Percentiles rank a stretch among this genome's conserved stretches.
Conservation (phyloP, 345 rosid species). For the Gossypium ekmanianum region DNA sequence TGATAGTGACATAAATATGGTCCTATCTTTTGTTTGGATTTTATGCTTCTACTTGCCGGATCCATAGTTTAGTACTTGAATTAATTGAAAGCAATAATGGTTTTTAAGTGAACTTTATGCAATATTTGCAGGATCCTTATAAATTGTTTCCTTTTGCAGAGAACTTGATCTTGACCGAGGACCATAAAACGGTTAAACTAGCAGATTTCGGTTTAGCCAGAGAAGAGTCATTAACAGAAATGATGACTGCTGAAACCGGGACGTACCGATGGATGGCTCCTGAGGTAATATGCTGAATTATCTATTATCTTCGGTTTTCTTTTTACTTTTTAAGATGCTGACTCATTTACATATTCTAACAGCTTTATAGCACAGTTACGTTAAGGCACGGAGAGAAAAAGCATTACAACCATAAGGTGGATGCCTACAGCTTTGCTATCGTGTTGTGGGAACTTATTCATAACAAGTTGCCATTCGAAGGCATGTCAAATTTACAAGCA, state of each 20-base stretch:
- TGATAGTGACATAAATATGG: neutral
- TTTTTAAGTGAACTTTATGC: neutral
- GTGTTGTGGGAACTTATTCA: constrained; percentile 97
- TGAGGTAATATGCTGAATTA: constrained; percentile 45
- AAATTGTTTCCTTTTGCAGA: constrained; percentile 43
- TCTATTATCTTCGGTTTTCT: neutral
- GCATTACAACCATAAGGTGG: constrained; percentile 95
- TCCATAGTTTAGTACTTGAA: neutral
- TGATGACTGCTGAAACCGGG: constrained; percentile 99
- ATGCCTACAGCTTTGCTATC: constrained; percentile 94
- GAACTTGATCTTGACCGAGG: constrained; percentile 84
- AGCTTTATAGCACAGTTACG: constrained; percentile 98
- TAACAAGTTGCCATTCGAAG: constrained; percentile 95
- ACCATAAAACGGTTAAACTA: constrained; percentile 81
- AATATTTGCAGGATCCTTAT: constrained; percentile 15
- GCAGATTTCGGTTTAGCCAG: constrained; percentile 99
- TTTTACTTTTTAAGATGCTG: constrained; percentile 6
- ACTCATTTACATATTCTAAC: constrained; percentile 20
- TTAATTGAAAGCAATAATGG: too few species aligned
- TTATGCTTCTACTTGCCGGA: neutral
- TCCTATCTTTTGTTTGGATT: neutral
- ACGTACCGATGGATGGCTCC: constrained; percentile 99
- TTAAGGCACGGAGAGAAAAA: constrained; percentile 96
- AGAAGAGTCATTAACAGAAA: constrained; percentile 95
- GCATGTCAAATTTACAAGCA: constrained; percentile 99